Evolutionary conservation across 371 early-diverging fungal genomes (phyloP).

Genomic region (Synchytrium microbalum): DNA sequence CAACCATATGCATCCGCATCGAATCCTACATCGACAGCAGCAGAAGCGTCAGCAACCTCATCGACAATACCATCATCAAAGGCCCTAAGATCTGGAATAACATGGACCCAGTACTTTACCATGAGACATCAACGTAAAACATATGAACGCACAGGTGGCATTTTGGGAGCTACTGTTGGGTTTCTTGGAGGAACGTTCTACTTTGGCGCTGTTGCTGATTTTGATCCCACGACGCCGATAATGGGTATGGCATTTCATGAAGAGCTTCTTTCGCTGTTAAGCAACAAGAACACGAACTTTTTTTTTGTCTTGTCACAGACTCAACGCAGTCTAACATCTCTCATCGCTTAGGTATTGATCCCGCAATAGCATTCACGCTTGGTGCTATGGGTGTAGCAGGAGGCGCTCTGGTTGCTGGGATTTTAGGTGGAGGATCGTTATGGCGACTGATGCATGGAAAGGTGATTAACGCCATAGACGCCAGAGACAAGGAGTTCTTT

Average conservation of each 20-base stretch:
- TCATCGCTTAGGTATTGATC: constrained; percentile 48
- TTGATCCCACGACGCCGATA: constrained; percentile 68
- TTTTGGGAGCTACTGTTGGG: constrained; percentile 54
- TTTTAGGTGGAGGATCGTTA: background rate
- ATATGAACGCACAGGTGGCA: constrained; percentile 57
- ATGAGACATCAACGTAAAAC: constrained; percentile 61
- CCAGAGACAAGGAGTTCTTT: constrained; percentile 70
- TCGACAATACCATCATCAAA: background rate
- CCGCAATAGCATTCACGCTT: constrained; percentile 55
- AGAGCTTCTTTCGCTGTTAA: too few species aligned
- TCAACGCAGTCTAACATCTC: too few species aligned
- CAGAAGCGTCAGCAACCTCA: too few species aligned
- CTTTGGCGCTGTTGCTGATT: constrained; percentile 57
- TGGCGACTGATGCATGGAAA: background rate
- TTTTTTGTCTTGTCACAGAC: too few species aligned
- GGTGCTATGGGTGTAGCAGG: constrained; percentile 42
- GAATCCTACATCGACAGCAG: too few species aligned
- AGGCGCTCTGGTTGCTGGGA: constrained; percentile 33
- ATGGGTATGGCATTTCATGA: constrained; percentile 67
- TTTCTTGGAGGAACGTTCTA: constrained; percentile 55
- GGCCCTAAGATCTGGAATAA: constrained; percentile 8
- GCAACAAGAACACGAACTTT: too few species aligned
- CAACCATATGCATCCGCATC: too few species aligned
- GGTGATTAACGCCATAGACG: background rate
- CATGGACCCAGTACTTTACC: constrained; percentile 74